Percentiles rank a stretch among this genome's conserved stretches.
Evolutionary conservation across 176 grass and related monocot genomes (phyloP).

Genomic region (Carex littledalei): DNA sequence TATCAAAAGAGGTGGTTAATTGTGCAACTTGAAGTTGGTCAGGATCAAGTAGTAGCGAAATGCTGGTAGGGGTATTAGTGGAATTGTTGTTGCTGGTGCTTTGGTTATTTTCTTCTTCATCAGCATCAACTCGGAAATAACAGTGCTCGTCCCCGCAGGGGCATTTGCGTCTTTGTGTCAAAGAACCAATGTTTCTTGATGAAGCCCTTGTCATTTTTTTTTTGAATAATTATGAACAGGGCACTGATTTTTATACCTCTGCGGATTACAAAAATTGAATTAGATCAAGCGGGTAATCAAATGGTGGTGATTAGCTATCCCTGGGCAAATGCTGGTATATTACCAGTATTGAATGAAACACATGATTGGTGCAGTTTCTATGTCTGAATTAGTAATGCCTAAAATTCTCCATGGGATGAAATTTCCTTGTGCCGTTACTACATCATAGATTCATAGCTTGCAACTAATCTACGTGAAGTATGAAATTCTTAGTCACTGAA

Average conservation of each 20-base stretch:
- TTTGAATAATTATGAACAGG: neutral
- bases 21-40: conserved; percentile 4
- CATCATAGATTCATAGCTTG: too few species aligned
- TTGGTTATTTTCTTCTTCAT: conserved; percentile 34
- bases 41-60: neutral
- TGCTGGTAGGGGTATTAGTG: neutral
- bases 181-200: conserved; percentile 28
- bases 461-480: too few species aligned
- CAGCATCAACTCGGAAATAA: conserved; percentile 24
- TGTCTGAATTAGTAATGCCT: neutral
- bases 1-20: conserved; percentile 2
- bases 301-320: neutral
- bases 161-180: conserved; percentile 32
- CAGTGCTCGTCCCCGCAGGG: conserved; percentile 44
- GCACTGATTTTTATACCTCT: neutral
- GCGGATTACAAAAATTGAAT: too few species aligned
- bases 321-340: neutral
- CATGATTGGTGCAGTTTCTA: neutral
- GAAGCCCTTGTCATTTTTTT: conserved; percentile 29
- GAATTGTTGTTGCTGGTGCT: neutral
- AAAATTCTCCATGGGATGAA: neutral
- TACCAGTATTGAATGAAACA: neutral
- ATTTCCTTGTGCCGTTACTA: too few species aligned
- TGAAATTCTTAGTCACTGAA: too few species aligned
- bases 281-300: too few species aligned